Percentiles rank a stretch among this genome's conserved stretches.
Conservation (phyloP, 805 yeast species). For the Brettanomyces naardenensis region DNA sequence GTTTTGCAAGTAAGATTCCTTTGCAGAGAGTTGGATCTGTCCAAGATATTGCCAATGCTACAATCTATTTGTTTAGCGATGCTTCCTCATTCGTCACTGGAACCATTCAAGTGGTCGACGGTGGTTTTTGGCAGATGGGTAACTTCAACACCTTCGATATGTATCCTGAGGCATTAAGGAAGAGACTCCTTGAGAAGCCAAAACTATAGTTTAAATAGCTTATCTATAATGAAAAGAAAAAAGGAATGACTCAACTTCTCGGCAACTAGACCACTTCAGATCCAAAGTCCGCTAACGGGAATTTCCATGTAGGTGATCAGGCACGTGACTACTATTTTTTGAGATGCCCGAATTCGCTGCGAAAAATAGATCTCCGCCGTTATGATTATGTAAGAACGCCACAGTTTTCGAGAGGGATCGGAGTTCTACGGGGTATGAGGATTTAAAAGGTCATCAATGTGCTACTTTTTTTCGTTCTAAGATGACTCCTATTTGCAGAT, state of each 20-base stretch:
- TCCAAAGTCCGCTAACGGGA: no score
- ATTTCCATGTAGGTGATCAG: no score
- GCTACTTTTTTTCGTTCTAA: no score
- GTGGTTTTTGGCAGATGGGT: conserved; percentile 84
- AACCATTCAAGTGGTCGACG: conserved; percentile 75
- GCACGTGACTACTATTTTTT: no score
- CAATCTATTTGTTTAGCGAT: conserved; percentile 75
- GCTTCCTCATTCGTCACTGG: conserved; percentile 79
- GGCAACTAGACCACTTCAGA: not conserved
- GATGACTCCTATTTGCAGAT: no score
- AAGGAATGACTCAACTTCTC: not conserved
- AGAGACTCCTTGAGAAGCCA: conserved; percentile 19
- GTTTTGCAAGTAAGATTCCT: conserved; percentile 39
- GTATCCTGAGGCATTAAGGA: conserved; percentile 36
- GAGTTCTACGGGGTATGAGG: no score
- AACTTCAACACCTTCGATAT: conserved; percentile 21
- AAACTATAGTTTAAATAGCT: conserved; percentile 15
- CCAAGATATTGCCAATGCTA: conserved; percentile 79
- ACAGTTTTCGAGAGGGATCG: no score
- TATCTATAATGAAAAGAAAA: conserved; percentile 16
- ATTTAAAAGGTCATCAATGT: no score
- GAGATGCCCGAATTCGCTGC: no score
- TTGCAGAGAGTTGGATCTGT: conserved; percentile 62
- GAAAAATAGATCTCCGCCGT: no score
- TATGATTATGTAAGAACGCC: no score